Conservation (phyloP, 2,329 filamentous ascomycete genomes). For the Ophiocordyceps camponoti-floridani region DNA sequence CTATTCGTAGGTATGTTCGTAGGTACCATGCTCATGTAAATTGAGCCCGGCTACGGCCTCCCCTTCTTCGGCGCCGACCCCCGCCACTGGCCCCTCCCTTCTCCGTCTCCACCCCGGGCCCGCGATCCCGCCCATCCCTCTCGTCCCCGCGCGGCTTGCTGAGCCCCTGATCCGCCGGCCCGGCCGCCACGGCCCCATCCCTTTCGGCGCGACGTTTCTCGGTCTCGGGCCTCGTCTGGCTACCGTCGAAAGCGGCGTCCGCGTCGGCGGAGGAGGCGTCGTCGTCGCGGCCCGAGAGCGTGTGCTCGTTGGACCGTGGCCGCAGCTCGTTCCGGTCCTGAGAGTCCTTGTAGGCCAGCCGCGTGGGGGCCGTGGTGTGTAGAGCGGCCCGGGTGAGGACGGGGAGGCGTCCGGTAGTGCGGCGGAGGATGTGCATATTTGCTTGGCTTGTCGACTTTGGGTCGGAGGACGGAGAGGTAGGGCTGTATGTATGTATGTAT, state of each 20-base stretch:
- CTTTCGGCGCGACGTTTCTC: slow-evolving; percentile 24
- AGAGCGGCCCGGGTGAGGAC: slow-evolving; percentile 8
- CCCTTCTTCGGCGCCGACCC: slow-evolving; percentile 13
- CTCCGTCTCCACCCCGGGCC: slow-evolving; percentile 14
- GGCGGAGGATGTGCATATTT: not conserved
- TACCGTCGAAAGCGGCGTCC: slow-evolving; percentile 45
- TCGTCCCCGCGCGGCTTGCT: slow-evolving; percentile 19
- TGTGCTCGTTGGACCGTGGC: slow-evolving; percentile 47
- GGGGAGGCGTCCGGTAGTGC: not conserved
- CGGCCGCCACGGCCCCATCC: slow-evolving; percentile 19
- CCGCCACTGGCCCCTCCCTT: slow-evolving; percentile 16
- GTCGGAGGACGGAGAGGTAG: not conserved
- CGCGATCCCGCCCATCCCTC: slow-evolving; percentile 12
- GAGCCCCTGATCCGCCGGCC: slow-evolving; percentile 25
- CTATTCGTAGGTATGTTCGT: not conserved
- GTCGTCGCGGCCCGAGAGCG: slow-evolving; percentile 48
- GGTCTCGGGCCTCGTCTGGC: slow-evolving; percentile 47
- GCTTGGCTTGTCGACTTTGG: not conserved
- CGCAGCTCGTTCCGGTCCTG: slow-evolving; percentile 46
- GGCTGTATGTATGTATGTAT: too few relatives aligned
- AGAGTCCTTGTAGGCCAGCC: slow-evolving; percentile 28
- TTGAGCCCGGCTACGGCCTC: not conserved
- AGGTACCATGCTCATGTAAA: too few relatives aligned
- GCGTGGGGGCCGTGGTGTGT: slow-evolving; percentile 12
- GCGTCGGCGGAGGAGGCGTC: slow-evolving; percentile 29